Evolutionary conservation across 768 basidiomycete genomes (phyloP), one percentile per base, ranked within the genome.

Genomic region (Tulasnella sp.): DNA sequence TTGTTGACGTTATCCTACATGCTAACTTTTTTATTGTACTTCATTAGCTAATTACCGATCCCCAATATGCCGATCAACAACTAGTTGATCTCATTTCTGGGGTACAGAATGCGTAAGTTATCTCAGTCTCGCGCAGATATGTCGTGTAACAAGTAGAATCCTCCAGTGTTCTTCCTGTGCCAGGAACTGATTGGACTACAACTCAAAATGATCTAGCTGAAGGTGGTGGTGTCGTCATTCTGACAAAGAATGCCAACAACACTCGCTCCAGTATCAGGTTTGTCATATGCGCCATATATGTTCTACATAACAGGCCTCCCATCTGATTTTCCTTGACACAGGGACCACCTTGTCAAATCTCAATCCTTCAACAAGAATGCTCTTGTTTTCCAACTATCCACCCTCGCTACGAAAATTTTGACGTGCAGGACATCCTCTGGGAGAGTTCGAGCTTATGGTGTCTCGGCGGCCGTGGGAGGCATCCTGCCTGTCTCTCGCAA

Each of bases 401-500:
- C 48, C 34, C 35, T 37, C 22, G 48, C 48, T 27, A 49, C 48
- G 15, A 49, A 49, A 32, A 31, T 49, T 29, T 39, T 49, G 13
- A 49, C 48, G 13, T 49, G 48, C 48, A 24, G 35, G 25, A 40
- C 34, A 4, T 20, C 40, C n/a, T 25, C 32, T 39, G 35, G 35
- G 27, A 49, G 32, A 16, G 24, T 49, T 39, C 37, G 33, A 39
- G 48, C 48, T 27, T 49, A 49, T 39, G 48, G 48, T 29, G 48
- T 49, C 9, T 24, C 24, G 19, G 48, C 24, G 24, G 20, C 35
- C 20, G 22, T 41, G 22, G 37, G 37, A 19, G 24, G 10, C 28
- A 15, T 27, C 37, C 37, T 49, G 22, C 48, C 48, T 24, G 48
- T 37, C 48, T 42, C 48, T 7, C 10, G 3, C 48, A 49, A 49